phyloP scores from a whole-genome alignment of 2,329 filamentous ascomycete genomes.

The Salinomyces thailandicus region DNA sequence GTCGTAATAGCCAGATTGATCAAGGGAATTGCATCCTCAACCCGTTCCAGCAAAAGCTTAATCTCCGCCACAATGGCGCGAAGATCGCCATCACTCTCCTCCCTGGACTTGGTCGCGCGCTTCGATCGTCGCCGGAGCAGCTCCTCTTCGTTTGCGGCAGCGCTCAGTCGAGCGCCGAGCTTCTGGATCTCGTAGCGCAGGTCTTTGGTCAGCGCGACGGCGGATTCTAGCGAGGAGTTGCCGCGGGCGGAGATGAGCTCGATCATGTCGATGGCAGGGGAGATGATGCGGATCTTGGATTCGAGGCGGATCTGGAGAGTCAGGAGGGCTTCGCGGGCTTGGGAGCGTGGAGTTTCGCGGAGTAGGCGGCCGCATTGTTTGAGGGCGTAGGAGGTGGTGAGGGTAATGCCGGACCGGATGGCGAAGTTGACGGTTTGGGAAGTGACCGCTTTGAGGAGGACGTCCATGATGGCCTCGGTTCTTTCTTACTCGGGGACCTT shows the following conservation, averaged over 20 bases:
- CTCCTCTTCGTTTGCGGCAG: constrained; percentile 56
- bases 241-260: constrained; percentile 72
- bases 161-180: constrained; percentile 64
- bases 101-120: constrained; percentile 39
- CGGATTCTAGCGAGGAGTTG: constrained; percentile 75
- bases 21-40: constrained; percentile 83
- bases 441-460: constrained; percentile 53
- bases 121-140: constrained; percentile 33
- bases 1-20: constrained; percentile 91
- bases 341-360: constrained; percentile 62
- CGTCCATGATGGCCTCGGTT: too few relatives aligned
- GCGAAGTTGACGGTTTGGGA: constrained; percentile 86
- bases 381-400: constrained; percentile 79
- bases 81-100: constrained; percentile 54
- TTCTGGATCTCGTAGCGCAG: constrained; percentile 74
- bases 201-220: constrained; percentile 69
- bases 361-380: constrained; percentile 69
- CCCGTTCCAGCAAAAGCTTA: constrained; percentile 60
- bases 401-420: constrained; percentile 72
- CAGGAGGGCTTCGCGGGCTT: constrained; percentile 58
- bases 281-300: constrained; percentile 84
- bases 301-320: constrained; percentile 64
- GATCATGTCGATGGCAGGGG: constrained; percentile 83
- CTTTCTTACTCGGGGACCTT: too few relatives aligned
- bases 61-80: constrained; percentile 63